Percentiles rank a stretch among this genome's conserved stretches.
These are phyloP conservation scores for Trichosanthes cucumerina DNA, from an alignment of 306 rosid genomes.

Conservation along the genomic window DNA sequence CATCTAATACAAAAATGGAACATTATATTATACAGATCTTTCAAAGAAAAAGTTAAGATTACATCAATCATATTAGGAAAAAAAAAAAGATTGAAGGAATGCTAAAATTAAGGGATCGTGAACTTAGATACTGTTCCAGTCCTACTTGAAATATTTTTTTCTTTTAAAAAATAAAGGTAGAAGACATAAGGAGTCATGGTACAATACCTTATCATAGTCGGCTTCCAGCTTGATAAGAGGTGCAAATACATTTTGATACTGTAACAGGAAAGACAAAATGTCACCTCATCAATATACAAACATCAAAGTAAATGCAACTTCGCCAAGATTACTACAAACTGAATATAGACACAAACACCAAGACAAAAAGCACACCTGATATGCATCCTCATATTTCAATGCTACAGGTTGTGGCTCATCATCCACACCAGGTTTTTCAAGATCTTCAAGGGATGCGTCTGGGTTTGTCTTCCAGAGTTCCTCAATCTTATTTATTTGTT, in stretches of 20 bases:
- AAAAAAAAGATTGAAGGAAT: background rate
- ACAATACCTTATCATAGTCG: constrained; percentile 86
- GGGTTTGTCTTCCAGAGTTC: constrained; percentile 99
- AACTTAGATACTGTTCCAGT: background rate
- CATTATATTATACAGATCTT: constrained; percentile 14
- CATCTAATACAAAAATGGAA: constrained; percentile 49
- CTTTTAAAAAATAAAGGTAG: background rate
- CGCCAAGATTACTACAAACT: background rate
- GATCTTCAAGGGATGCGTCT: constrained; percentile 97
- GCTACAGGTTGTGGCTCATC: constrained; percentile 98
- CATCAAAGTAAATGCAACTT: background rate
- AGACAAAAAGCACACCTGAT: constrained; percentile 49
- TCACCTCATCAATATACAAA: constrained; percentile 15
- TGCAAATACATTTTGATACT: constrained; percentile 99
- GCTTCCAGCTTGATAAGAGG: constrained; percentile 99
- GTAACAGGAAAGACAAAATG: constrained; percentile 21
- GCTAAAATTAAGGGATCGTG: background rate
- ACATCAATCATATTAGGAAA: background rate
- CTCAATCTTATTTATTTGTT: constrained; percentile 96
- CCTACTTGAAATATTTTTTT: background rate
- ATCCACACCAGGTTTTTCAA: constrained; percentile 98
- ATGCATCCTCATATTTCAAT: constrained; percentile 95
- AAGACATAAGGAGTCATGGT: constrained; percentile 1
- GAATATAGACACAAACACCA: background rate
- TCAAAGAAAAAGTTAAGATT: constrained; percentile 4